A percentile compares a stretch with the other conserved stretches of the same genome.
Conservation (phyloP, 2,329 filamentous ascomycete genomes). For the Xylaria sp. region DNA sequence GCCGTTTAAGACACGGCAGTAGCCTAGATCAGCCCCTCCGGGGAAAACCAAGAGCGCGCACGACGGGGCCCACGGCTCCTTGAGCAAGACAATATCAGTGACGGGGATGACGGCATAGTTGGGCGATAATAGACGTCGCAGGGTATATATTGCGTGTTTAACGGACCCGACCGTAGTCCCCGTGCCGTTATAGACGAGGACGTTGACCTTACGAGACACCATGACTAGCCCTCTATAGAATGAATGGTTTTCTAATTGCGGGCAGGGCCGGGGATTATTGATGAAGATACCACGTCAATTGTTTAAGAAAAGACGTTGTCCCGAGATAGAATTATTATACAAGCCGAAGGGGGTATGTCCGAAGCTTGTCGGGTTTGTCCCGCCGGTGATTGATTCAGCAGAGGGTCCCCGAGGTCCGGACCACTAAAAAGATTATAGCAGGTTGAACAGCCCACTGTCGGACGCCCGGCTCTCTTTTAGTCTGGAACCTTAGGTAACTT, state of each 20-base stretch:
- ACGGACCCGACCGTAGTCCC: conserved; percentile 89
- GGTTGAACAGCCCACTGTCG: not conserved
- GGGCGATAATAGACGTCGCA: conserved; percentile 83
- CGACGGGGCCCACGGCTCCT: conserved; percentile 87
- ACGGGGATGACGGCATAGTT: conserved; percentile 93
- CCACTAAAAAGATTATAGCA: conserved; percentile 2
- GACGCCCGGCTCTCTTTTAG: conserved; percentile 6
- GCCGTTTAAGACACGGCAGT: conserved; percentile 87
- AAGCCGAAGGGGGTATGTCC: not conserved
- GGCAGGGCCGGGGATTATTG: conserved; percentile 2
- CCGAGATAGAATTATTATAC: not conserved
- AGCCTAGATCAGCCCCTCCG: conserved; percentile 91
- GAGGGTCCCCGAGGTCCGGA: not conserved
- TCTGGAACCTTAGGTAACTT: too few relatives aligned
- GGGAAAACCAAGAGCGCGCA: conserved; percentile 92
- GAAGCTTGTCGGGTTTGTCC: conserved; percentile 18
- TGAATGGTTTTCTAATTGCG: not conserved
- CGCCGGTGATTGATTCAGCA: not conserved
- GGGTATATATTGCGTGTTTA: conserved; percentile 83
- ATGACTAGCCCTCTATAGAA: conserved; percentile 51
- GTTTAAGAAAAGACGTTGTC: conserved; percentile 4
- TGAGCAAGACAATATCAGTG: conserved; percentile 76
- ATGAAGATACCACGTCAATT: not conserved
- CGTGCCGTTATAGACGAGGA: conserved; percentile 92
- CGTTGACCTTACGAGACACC: conserved; percentile 77